A percentile compares a stretch with the other conserved stretches of the same genome.
Evolutionary conservation across 495 filamentous ascomycete genomes (phyloP).

Genomic region (Trichocladium antarcticum): DNA sequence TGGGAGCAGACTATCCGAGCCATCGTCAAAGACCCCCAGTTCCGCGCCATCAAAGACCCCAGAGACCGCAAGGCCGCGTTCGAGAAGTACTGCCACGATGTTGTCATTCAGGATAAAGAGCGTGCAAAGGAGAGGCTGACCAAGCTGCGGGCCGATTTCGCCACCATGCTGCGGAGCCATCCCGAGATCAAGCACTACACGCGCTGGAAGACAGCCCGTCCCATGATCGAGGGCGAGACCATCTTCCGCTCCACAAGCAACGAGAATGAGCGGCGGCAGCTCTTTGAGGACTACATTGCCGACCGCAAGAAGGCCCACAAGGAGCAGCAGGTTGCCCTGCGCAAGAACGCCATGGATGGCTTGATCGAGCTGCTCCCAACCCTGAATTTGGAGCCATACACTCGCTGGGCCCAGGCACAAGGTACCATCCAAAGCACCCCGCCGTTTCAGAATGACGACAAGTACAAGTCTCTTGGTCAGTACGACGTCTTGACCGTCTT

Average conservation of each 20-base stretch:
- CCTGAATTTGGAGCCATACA: slow-evolving; percentile 82
- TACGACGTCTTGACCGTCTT: slow-evolving; percentile 88
- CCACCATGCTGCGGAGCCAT: slow-evolving; percentile 89
- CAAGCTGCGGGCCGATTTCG: slow-evolving; percentile 89
- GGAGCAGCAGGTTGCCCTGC: slow-evolving; percentile 58
- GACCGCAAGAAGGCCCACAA: slow-evolving; percentile 69
- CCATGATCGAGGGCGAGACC: slow-evolving; percentile 89
- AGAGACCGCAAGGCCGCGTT: slow-evolving; percentile 85
- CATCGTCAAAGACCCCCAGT: slow-evolving; percentile 89
- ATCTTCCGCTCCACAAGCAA: slow-evolving; percentile 85
- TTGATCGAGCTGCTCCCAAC: slow-evolving; percentile 71
- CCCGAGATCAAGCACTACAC: slow-evolving; percentile 97
- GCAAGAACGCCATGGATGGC: slow-evolving; percentile 78
- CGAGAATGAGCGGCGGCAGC: slow-evolving; percentile 77
- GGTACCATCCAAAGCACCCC: slow-evolving; percentile 67
- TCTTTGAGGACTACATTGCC: slow-evolving; percentile 88
- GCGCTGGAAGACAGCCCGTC: slow-evolving; percentile 90
- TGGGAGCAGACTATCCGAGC: slow-evolving; percentile 86
- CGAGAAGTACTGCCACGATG: slow-evolving; percentile 88
- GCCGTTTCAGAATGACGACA: slow-evolving; percentile 71
- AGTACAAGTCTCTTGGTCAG: slow-evolving; percentile 78
- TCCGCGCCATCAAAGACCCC: slow-evolving; percentile 86
- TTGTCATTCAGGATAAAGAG: slow-evolving; percentile 87
- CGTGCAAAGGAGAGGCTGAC: slow-evolving; percentile 87
- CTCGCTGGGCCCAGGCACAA: slow-evolving; percentile 87